Conservation (phyloP, 148 eudicot genomes). For the Vaccinium macrocarpon region DNA sequence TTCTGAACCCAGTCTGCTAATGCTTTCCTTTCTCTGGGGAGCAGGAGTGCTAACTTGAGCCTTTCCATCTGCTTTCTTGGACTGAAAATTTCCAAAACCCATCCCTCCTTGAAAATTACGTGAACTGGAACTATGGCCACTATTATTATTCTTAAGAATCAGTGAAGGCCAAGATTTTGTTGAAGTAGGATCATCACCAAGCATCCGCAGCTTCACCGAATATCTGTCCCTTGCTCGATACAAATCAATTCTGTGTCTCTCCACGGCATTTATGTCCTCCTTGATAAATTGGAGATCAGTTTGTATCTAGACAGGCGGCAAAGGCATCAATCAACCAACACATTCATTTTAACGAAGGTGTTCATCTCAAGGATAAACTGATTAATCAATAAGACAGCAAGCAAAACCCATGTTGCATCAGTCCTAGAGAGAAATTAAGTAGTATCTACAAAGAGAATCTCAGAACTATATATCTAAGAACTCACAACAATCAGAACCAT, state of each 20-base stretch:
- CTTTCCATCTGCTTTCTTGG: slow-evolving; percentile 59
- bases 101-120: slow-evolving; percentile 51
- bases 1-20: slow-evolving; percentile 55
- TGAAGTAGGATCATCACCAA: slow-evolving; percentile 44
- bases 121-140: slow-evolving; percentile 47
- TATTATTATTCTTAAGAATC: slow-evolving; percentile 39
- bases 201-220: slow-evolving; percentile 63
- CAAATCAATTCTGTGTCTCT: slow-evolving; percentile 70
- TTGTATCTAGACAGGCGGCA: slow-evolving; percentile 55
- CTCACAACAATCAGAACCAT: neutral
- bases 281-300: slow-evolving; percentile 72
- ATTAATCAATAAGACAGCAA: neutral
- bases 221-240: slow-evolving; percentile 72
- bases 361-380: neutral
- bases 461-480: neutral
- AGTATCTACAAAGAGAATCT: neutral
- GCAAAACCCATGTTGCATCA: neutral
- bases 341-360: neutral
- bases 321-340: slow-evolving; percentile 16
- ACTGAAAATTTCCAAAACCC: slow-evolving; percentile 48
- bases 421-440: neutral
- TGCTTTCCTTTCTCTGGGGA: slow-evolving; percentile 53
- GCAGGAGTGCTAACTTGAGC: slow-evolving; percentile 48
- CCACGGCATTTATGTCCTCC: slow-evolving; percentile 73
- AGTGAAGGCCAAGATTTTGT: slow-evolving; percentile 51